Evolutionary conservation across 768 basidiomycete species (phyloP).

Genomic region (Panaeolus cyanescens): DNA sequence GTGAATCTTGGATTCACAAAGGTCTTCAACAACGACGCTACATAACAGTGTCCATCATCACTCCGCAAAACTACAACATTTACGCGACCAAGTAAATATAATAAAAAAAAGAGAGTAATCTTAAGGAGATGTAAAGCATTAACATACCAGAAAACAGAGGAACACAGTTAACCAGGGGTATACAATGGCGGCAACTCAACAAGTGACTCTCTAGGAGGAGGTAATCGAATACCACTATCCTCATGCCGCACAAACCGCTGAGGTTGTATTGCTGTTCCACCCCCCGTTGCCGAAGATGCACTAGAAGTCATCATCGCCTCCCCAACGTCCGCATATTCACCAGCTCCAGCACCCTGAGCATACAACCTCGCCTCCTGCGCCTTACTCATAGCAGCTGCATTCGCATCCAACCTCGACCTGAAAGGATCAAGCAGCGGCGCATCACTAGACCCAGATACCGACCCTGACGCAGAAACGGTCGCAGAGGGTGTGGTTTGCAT

Average conservation of each 20-base stretch:
- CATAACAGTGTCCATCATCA: neutral
- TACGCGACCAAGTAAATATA: neutral
- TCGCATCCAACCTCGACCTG: neutral
- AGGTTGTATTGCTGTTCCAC: neutral
- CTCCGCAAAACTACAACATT: neutral
- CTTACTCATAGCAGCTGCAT: neutral
- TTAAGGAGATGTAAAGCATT: neutral
- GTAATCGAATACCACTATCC: constrained; percentile 3
- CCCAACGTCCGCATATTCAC: neutral
- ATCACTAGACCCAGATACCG: neutral
- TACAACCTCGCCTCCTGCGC: neutral
- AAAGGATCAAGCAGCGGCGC: neutral
- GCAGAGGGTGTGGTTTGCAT: neutral
- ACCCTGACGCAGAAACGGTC: neutral
- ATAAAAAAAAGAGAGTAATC: neutral
- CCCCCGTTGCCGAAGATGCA: neutral
- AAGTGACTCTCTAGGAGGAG: neutral
- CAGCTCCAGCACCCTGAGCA: neutral
- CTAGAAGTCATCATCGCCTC: neutral
- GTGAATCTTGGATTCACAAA: neutral
- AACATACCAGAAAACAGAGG: neutral
- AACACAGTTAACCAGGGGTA: neutral
- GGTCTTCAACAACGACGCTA: neutral
- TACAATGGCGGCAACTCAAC: constrained; percentile 1
- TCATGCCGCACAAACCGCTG: constrained; percentile 4